Evolutionary conservation across 106 monocot genomes (phyloP).

Genomic region (Dendrobium huoshanense): DNA sequence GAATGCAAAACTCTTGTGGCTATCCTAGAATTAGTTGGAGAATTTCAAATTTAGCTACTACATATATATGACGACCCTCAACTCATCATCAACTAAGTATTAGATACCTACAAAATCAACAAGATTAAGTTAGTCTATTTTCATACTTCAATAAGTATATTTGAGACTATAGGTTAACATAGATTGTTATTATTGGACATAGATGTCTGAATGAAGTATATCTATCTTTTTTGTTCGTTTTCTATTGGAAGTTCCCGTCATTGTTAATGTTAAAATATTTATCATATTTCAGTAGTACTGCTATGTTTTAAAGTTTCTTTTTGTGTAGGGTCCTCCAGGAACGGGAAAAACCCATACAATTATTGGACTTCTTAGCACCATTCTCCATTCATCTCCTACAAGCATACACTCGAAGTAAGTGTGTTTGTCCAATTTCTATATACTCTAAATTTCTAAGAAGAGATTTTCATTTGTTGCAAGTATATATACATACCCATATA

Average conservation of each 20-base stretch:
- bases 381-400: constrained; percentile 86
- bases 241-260: background rate
- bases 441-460: background rate
- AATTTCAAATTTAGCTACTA: too few species aligned
- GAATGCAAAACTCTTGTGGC: too few species aligned
- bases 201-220: background rate
- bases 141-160: background rate
- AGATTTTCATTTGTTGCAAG: background rate
- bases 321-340: constrained; percentile 90
- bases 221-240: background rate
- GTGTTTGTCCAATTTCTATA: background rate
- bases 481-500: too few species aligned
- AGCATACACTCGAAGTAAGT: constrained; percentile 68
- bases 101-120: too few species aligned
- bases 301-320: background rate
- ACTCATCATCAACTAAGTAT: too few species aligned
- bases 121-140: background rate
- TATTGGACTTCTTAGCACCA: constrained; percentile 90
- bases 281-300: constrained; percentile 1
- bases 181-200: background rate
- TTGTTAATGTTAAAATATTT: background rate
- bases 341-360: constrained; percentile 99
- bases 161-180: background rate
- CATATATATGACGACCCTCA: too few species aligned
- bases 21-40: too few species aligned